Evolutionary conservation across 2,329 filamentous ascomycete species (phyloP).

Genomic region (Clarireedia sp.): DNA sequence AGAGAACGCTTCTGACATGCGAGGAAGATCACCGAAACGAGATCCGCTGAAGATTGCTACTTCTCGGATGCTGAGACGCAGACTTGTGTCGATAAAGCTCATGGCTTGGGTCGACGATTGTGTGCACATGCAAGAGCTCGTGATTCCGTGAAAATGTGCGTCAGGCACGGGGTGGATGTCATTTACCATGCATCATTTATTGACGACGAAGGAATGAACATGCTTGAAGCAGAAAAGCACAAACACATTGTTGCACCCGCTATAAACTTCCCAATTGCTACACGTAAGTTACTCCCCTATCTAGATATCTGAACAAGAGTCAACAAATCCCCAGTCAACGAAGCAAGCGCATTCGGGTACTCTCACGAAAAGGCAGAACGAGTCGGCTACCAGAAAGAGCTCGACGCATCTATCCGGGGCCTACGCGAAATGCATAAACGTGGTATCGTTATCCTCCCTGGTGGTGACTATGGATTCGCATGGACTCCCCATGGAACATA

Average conservation of each 20-base stretch:
- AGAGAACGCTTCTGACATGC: too few relatives aligned
- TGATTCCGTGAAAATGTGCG: constrained; percentile 37
- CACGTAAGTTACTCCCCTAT: constrained; percentile 10
- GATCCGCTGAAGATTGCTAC: constrained; percentile 37
- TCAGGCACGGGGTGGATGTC: constrained; percentile 37
- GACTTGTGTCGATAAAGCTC: constrained; percentile 39
- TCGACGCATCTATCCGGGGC: constrained; percentile 32
- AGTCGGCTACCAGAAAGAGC: constrained; percentile 36
- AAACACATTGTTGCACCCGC: constrained; percentile 35
- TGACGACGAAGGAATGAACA: constrained; percentile 33
- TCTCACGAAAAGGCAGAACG: constrained; percentile 34
- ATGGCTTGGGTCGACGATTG: constrained; percentile 30
- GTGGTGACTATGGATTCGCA: constrained; percentile 38
- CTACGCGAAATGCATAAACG: constrained; percentile 37
- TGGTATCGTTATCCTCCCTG: constrained; percentile 37
- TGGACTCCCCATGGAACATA: constrained; percentile 40
- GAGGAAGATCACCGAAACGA: constrained; percentile 21
- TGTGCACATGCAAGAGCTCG: constrained; percentile 38
- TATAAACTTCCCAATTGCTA: constrained; percentile 36
- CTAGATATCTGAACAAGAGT: not conserved
- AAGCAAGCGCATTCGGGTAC: constrained; percentile 33
- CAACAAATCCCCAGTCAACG: constrained; percentile 3
- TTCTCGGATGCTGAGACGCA: constrained; percentile 38
- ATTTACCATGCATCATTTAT: constrained; percentile 40
- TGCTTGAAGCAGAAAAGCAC: constrained; percentile 33